phyloP scores from a whole-genome alignment of 345 rosid species.

The Camelina neglecta region DNA sequence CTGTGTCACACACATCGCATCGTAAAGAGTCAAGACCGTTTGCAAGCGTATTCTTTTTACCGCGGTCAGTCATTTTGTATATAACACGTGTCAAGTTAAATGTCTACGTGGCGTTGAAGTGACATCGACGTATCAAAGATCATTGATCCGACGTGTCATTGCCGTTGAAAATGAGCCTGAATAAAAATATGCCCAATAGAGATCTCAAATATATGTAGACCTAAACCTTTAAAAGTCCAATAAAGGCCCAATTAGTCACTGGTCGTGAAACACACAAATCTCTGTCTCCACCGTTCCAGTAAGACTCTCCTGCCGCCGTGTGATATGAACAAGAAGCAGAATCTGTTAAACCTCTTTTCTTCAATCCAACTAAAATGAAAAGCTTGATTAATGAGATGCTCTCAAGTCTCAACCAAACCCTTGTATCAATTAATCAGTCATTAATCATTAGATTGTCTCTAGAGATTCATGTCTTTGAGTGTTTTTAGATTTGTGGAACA shows the following conservation, averaged over 20 bases:
- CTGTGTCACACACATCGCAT: background rate
- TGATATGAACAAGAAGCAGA: too few relatives aligned
- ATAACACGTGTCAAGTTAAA: constrained; percentile 17
- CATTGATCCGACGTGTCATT: background rate
- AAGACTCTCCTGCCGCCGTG: too few relatives aligned
- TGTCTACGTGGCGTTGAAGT: constrained; percentile 3
- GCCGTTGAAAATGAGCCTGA: background rate
- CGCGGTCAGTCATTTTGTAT: constrained; percentile 4
- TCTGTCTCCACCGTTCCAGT: too few relatives aligned
- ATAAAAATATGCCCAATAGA: background rate
- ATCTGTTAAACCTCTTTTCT: too few relatives aligned
- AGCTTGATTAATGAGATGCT: too few relatives aligned
- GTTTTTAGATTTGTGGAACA: constrained; percentile 65
- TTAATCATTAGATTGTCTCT: background rate
- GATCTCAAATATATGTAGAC: background rate
- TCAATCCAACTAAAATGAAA: too few relatives aligned
- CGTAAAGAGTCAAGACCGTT: background rate
- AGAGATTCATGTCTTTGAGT: constrained; percentile 24
- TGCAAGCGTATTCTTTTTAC: constrained; percentile 9
- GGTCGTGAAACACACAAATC: background rate
- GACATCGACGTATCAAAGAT: background rate
- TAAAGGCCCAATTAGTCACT: background rate
- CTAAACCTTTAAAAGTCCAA: background rate
- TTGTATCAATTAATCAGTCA: too few relatives aligned
- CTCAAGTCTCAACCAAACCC: too few relatives aligned